These are phyloP conservation scores for Cyberlindnera mycetangii DNA, from an alignment of 805 yeast species.

Conservation along the genomic window DNA sequence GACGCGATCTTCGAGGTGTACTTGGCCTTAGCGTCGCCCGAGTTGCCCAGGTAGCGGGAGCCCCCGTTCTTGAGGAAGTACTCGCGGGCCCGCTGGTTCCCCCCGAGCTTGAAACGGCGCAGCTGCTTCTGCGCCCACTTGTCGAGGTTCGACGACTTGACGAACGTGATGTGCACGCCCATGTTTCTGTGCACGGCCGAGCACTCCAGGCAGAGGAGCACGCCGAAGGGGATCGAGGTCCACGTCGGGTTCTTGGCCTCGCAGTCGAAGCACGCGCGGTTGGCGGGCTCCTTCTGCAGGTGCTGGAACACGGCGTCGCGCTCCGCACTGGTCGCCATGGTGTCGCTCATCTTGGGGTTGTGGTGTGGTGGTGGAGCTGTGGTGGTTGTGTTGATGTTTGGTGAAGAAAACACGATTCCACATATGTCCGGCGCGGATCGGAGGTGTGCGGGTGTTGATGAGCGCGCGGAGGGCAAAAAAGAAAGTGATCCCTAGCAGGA, in stretches of 20 bases:
- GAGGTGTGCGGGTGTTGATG: slow-evolving; percentile 6
- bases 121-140: slow-evolving; percentile 91
- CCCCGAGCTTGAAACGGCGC: slow-evolving; percentile 91
- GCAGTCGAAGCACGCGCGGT: slow-evolving; percentile 91
- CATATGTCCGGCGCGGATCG: not conserved
- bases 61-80: slow-evolving; percentile 87
- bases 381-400: not conserved
- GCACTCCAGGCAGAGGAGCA: slow-evolving; percentile 88
- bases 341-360: slow-evolving; percentile 19
- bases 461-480: slow-evolving; percentile 2
- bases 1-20: slow-evolving; percentile 80
- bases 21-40: slow-evolving; percentile 66
- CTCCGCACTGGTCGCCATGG: slow-evolving; percentile 22
- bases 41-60: slow-evolving; percentile 55
- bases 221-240: slow-evolving; percentile 97
- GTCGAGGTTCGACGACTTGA: slow-evolving; percentile 86
- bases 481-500: slow-evolving; percentile 75
- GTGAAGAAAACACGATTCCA: not conserved
- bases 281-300: slow-evolving; percentile 54
- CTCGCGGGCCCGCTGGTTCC: slow-evolving; percentile 83
- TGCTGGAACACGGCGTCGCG: slow-evolving; percentile 24
- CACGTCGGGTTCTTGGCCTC: slow-evolving; percentile 93
- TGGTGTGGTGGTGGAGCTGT: not conserved
- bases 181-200: slow-evolving; percentile 92
- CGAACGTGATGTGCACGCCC: slow-evolving; percentile 96